Base-by-base conservation (phyloP, 176 grass and related monocot species). In the Canna indica region DNA sequence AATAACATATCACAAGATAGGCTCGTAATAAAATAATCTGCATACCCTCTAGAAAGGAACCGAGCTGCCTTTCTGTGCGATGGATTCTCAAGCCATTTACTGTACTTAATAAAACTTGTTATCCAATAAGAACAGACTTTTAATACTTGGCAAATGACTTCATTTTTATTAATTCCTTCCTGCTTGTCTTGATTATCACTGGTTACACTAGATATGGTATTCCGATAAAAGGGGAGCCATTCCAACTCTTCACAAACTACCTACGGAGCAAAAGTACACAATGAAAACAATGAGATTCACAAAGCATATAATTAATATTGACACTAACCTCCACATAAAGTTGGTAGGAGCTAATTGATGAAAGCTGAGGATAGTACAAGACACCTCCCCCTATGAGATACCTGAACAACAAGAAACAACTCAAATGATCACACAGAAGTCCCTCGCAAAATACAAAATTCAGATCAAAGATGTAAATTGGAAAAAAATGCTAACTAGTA, bases 311-410 rank as follows among this genome's bases (percentile, higher is more conserved):
- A 38, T 17, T 58, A 24, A 31, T 54, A 73, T 35, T 69, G 62
- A 59, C 54, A 77, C 94, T 76, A 30, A 99, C 94, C 90, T 99
- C 94, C 73, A 99, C 94, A 81, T 93, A 99, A 25, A 99, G 78
- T 69, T 99, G 94, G 72, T 93, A 99, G 73, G 86, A 99, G 83
- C 94, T 99, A 90, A 99, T 92, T 0, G 84, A 99, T 48, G 90
- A 99, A 69, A 99, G 46, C n/a, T 99, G 94, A 76, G 94, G 86
- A 90, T 99, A 99, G 78, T 99, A 99, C 67, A 99, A 64, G 28
- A 99, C 89, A 77, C 89, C 90, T 58, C 94, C 94, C 36, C 94
- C 89, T 76, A 99, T 99, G 76, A 99, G 89, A 85, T 99, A 93
- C 82, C 94, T 99, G 84, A 42, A 82, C 68, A 70, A 78, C 71